Evolutionary conservation across 2,329 filamentous ascomycete species (phyloP).

Genomic region (Bipolaris zeicola): DNA sequence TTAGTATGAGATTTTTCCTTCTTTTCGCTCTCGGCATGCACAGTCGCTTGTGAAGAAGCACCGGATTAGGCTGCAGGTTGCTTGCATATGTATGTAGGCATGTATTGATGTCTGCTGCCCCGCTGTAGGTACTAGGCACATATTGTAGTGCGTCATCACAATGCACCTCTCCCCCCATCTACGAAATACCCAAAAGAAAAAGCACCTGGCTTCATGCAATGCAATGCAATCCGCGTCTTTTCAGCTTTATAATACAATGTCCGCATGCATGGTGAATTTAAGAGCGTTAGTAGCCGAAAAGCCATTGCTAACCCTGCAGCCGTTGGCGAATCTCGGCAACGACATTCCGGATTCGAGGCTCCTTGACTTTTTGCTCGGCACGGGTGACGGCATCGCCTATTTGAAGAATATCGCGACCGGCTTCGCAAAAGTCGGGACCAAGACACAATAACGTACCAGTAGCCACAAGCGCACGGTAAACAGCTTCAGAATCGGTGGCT

Average conservation of each 20-base stretch:
- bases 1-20: background rate
- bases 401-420: constrained; percentile 63
- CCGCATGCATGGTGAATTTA: background rate
- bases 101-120: background rate
- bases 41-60: background rate
- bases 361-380: constrained; percentile 60
- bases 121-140: background rate
- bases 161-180: background rate
- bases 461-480: constrained; percentile 82
- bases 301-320: constrained; percentile 37
- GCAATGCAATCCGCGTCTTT: background rate
- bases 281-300: background rate
- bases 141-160: background rate
- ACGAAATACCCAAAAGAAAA: background rate
- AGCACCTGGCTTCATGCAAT: constrained; percentile 2
- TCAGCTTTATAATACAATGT: background rate
- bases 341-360: constrained; percentile 65
- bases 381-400: constrained; percentile 55
- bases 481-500: constrained; percentile 77
- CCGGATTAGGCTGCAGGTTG: background rate
- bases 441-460: constrained; percentile 76
- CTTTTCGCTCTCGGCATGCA: background rate
- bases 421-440: constrained; percentile 63
- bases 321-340: constrained; percentile 63
- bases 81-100: background rate